Evolutionary conservation across 2,329 filamentous ascomycete species (phyloP).

Genomic region (Didymella sp.): DNA sequence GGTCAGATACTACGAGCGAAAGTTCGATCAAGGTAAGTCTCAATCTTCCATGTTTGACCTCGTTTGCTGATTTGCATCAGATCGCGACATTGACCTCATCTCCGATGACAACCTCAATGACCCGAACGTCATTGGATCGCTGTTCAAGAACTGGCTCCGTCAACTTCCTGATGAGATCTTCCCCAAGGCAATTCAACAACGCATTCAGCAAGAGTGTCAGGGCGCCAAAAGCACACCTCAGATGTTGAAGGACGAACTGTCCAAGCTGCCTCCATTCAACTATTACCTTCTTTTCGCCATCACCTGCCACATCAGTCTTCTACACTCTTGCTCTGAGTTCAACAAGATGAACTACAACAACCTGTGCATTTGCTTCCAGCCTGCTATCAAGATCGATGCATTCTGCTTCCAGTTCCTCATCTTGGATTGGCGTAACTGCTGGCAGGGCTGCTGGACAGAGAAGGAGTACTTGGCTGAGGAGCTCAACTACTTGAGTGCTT

Average conservation of each 20-base stretch:
- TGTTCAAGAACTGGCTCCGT: constrained; percentile 95
- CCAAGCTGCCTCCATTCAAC: constrained; percentile 93
- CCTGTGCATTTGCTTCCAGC: constrained; percentile 95
- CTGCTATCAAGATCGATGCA: constrained; percentile 93
- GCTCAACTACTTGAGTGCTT: constrained; percentile 38
- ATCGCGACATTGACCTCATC: constrained; percentile 88
- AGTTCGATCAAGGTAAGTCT: constrained; percentile 80
- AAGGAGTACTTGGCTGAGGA: constrained; percentile 64
- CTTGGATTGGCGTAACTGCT: constrained; percentile 94
- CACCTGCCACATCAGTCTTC: constrained; percentile 90
- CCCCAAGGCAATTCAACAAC: constrained; percentile 81
- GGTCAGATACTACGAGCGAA: constrained; percentile 91
- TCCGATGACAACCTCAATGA: constrained; percentile 88
- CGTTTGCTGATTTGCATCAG: constrained; percentile 53
- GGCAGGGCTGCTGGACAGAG: constrained; percentile 95
- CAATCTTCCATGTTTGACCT: neutral
- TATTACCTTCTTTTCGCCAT: constrained; percentile 98
- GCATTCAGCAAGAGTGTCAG: constrained; percentile 79
- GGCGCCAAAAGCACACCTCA: constrained; percentile 83
- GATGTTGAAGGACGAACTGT: constrained; percentile 87
- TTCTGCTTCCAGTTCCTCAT: constrained; percentile 96
- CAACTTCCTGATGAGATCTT: constrained; percentile 95
- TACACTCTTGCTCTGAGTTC: constrained; percentile 89
- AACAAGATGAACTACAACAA: constrained; percentile 99
- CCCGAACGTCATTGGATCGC: constrained; percentile 93